Base-by-base conservation (phyloP, 768 basidiomycete species). In the Rhizopogon vesiculosus region DNA sequence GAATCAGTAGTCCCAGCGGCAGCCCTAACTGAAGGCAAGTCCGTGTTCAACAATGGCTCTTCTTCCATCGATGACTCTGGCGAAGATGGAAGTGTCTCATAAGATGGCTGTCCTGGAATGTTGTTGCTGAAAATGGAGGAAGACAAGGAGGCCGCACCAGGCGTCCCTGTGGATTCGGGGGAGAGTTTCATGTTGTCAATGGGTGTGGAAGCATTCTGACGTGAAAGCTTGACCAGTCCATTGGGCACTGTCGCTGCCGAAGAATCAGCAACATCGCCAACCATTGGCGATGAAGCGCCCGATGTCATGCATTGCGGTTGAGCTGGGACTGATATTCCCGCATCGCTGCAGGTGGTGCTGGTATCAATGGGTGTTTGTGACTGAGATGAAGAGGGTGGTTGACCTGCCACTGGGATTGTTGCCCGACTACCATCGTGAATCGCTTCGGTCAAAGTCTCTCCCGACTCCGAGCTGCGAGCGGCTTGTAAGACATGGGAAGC, bases 81-180 rank as follows among this genome's bases (percentile, higher is more conserved):
- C 29, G 78, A 76, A 50, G 80, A 79, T 41, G 74, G 74, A 40
- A 79, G 66, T 45, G 70, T 66, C 54, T 75, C 76, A 61, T 78
- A 81, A 55, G 69, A 65, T 45, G 51, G 54, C 33, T 58, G 60
- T 52, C 57, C 61, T 61, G 61, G 54, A 56, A 56, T 55, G 57
- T 66, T 59, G 48, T 56, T 51, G 55, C 64, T 64, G 44, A 62
- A 64, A 43, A 64, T 56, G 29, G 68, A 71, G 4, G 68, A 66
- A 49, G 69, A 54, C 57, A 67, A 58, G 31, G 67, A 64, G 51
- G 59, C 43, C 35, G 57, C 61, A 59, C 56, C 55, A 62, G 59
- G 57, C 59, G 61, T 61, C 51, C 53, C 59, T 22, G 56, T 56
- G 43, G 56, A 42, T 57, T 56, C 64, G 44, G 40, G 48, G 50